Base-by-base conservation (phyloP, 177 flowering plant species). In the Vitis hybrid region DNA sequence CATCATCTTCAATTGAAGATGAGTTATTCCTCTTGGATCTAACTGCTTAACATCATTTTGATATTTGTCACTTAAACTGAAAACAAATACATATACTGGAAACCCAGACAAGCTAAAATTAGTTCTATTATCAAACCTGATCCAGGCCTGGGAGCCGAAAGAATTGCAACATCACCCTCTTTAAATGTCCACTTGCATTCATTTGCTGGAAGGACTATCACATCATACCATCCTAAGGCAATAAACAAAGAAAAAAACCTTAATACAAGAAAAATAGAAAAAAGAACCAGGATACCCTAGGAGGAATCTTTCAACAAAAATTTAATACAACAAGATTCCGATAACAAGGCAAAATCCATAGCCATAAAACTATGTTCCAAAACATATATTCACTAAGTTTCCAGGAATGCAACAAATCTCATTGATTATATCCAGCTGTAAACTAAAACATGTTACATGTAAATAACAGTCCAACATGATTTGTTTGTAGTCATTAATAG, bases 111-210 rank as follows among this genome's bases (percentile, higher is more conserved):
- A 30, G 17, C 51, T 4, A 34, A 23, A 17, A 61, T 60, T 60
- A 62, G 55, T 1, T 39, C 49, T 49, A 56, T 13, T 56, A 26
- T 39, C 85, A 70, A 76, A 93, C 98, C 98, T 84, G 97, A 71
- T 61, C 94, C 93, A 70, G 98, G 96, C 75, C 80, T 88, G 8
- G 91, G 91, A 17, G 87, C 60, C 19, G 99, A 95, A 70, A 95
- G 92, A 81, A 95, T 83, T 14, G 97, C 97, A 70, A 93, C 99
- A 77, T 95, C 99, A 50, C 99, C 99, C 80, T 95, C 99, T 79
- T 95, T 95, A 63, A 95, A 93, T 11, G 79, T 70, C 99, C 97
- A 93, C 74, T 87, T 93, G 79, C 84, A 84, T 26, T 90, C 97
- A 78, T 83, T 80, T 14, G 58, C 74, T 6, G 98, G 97, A 74